A percentile compares a stretch with the other conserved stretches of the same genome.
Evolutionary conservation across 257 asterid species (phyloP).

Genomic region (Nicotiana sylvestris): DNA sequence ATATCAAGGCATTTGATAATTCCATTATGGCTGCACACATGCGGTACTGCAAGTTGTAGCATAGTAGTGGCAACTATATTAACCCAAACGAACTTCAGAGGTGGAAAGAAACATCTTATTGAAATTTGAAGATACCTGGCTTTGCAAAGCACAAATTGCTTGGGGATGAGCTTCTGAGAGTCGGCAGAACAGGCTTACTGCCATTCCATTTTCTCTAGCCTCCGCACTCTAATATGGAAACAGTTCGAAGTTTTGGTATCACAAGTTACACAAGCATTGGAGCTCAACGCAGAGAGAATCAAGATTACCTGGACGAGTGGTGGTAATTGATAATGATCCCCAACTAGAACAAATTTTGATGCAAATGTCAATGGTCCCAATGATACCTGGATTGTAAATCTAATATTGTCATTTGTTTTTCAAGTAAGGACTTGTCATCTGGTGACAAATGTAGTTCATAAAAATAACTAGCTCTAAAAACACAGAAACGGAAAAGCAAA

Average conservation of each 20-base stretch:
- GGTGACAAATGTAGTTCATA: background rate
- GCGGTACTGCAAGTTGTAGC: conserved; percentile 75
- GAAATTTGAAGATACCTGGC: conserved; percentile 57
- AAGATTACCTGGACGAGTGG: conserved; percentile 90
- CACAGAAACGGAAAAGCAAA: background rate
- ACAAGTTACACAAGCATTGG: conserved; percentile 20
- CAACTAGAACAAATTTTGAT: conserved; percentile 92
- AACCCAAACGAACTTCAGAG: conserved; percentile 1
- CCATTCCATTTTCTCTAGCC: conserved; percentile 94
- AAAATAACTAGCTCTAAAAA: background rate
- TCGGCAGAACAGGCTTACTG: conserved; percentile 82
- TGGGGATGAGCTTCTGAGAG: conserved; percentile 98
- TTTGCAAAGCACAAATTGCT: conserved; percentile 87
- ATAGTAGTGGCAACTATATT: conserved; percentile 18
- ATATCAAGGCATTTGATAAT: conserved; percentile 85
- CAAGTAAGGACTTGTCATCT: background rate
- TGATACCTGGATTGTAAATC: conserved; percentile 54
- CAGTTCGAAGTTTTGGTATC: conserved; percentile 19
- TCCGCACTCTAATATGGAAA: conserved; percentile 65
- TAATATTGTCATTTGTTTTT: conserved; percentile 12
- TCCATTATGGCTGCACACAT: conserved; percentile 92
- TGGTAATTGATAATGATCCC: conserved; percentile 97
- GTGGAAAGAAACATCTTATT: conserved; percentile 1
- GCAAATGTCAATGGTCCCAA: conserved; percentile 89
- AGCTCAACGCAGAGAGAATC: conserved; percentile 4